These are phyloP conservation scores for Colletotrichum caudatum DNA, from an alignment of 2,329 filamentous ascomycete species.

Conservation along the genomic window DNA sequence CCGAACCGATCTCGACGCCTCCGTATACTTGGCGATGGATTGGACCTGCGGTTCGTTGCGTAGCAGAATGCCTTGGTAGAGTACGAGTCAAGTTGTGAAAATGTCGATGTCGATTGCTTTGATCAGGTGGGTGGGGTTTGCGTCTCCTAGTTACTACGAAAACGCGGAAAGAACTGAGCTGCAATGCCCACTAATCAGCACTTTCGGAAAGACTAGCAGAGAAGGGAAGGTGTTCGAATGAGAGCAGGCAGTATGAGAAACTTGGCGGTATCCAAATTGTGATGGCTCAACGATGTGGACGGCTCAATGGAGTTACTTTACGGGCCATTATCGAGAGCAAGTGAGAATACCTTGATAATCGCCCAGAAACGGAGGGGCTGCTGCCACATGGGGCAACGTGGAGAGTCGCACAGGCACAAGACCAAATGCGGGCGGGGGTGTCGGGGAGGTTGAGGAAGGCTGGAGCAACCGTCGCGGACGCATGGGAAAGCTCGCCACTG, in stretches of 20 bases:
- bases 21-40: constrained; percentile 37
- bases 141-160: constrained; percentile 5
- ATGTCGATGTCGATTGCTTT: neutral
- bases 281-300: constrained; percentile 29
- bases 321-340: constrained; percentile 20
- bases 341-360: constrained; percentile 25
- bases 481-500: constrained; percentile 1
- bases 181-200: constrained; percentile 22
- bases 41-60: constrained; percentile 7
- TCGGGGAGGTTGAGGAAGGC: neutral
- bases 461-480: constrained; percentile 14
- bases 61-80: neutral
- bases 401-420: constrained; percentile 14
- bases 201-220: neutral
- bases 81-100: neutral
- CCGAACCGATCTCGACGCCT: constrained; percentile 26
- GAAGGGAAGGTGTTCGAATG: neutral
- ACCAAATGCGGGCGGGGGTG: neutral
- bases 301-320: constrained; percentile 14
- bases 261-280: neutral
- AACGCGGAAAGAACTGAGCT: neutral
- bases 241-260: neutral
- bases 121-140: neutral
- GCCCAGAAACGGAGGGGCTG: constrained; percentile 28
- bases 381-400: constrained; percentile 30